Evolutionary conservation across 2,329 filamentous ascomycete genomes (phyloP).

Genomic region (Claviceps maximensis): DNA sequence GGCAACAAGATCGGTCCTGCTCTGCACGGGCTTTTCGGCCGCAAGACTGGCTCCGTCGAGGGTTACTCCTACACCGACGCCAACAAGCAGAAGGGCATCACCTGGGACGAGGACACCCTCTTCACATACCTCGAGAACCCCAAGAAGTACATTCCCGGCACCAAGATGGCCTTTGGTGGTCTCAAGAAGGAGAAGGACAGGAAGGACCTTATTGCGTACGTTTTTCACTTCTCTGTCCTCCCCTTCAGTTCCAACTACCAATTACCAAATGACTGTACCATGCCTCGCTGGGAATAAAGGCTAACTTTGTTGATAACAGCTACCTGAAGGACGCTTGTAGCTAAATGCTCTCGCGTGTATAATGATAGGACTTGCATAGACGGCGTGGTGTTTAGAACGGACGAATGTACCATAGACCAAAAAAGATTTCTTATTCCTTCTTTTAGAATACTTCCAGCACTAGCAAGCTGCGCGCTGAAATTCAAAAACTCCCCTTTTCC

Average conservation of each 20-base stretch:
- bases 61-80: conserved; percentile 97
- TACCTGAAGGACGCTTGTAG: conserved; percentile 58
- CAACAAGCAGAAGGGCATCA: conserved; percentile 95
- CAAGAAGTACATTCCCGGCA: conserved; percentile 99
- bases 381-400: conserved; percentile 12
- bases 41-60: conserved; percentile 80
- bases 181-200: conserved; percentile 99
- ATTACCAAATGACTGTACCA: no score
- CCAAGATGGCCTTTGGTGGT: conserved; percentile 99
- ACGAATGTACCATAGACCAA: conserved; percentile 26
- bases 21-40: conserved; percentile 94
- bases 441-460: conserved; percentile 18
- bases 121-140: conserved; percentile 99
- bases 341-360: conserved; percentile 34
- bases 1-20: conserved; percentile 97
- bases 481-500: conserved; percentile 15
- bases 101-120: conserved; percentile 75
- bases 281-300: not conserved
- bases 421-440: not conserved
- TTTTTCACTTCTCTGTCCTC: no score
- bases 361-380: conserved; percentile 26
- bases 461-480: conserved; percentile 16
- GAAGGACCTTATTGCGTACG: conserved; percentile 95
- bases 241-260: no score
- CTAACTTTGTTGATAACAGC: conserved; percentile 25